These are phyloP conservation scores for Panicum hallii DNA, from an alignment of 202 grass and related monocot species.

Conservation along the genomic window DNA sequence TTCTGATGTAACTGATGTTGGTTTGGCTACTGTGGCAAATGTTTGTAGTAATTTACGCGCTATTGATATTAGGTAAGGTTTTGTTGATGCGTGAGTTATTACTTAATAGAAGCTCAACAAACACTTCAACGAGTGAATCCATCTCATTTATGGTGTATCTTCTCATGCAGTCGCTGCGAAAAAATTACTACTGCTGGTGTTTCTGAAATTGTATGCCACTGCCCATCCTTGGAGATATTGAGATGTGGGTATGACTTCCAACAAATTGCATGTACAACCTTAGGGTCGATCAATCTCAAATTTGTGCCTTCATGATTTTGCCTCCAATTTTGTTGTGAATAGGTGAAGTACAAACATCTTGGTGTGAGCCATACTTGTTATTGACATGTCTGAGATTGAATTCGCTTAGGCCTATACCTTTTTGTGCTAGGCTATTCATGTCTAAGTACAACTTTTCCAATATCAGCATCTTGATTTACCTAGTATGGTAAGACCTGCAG, in stretches of 20 bases:
- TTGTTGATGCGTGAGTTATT: not conserved
- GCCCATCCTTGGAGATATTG: slow-evolving; percentile 79
- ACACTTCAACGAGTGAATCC: not conserved
- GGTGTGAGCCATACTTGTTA: not conserved
- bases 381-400: slow-evolving; percentile 5
- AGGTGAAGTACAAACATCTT: not conserved
- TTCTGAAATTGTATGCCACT: slow-evolving; percentile 74
- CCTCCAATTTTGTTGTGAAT: not conserved
- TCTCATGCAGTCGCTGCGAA: slow-evolving; percentile 71
- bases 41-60: slow-evolving; percentile 77
- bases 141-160: slow-evolving; percentile 23
- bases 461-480: not conserved
- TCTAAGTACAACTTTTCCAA: not conserved
- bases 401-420: slow-evolving; percentile 23
- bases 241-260: slow-evolving; percentile 87
- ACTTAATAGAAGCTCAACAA: not conserved
- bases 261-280: slow-evolving; percentile 12
- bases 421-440: not conserved
- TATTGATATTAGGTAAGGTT: slow-evolving; percentile 88
- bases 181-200: slow-evolving; percentile 68
- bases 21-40: slow-evolving; percentile 62
- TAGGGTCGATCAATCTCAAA: slow-evolving; percentile 9
- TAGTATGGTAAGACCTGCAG: not conserved
- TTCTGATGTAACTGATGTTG: slow-evolving; percentile 80
- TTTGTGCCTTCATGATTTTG: not conserved